Base-by-base conservation (phyloP, 331 rosid species). In the Pyrus hybrid region DNA sequence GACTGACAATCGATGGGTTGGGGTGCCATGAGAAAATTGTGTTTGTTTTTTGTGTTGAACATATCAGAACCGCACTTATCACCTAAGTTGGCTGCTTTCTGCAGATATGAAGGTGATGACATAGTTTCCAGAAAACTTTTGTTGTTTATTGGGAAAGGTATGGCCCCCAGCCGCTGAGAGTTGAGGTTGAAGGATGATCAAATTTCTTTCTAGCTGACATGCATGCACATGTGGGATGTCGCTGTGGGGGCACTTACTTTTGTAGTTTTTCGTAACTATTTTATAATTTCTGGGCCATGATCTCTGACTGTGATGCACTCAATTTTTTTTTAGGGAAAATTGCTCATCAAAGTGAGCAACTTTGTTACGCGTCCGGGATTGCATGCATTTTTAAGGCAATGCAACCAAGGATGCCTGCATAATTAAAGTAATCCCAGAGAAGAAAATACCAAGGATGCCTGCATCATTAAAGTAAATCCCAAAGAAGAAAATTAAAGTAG, bases 41-140 rank as follows among this genome's bases (percentile, higher is more conserved):
- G 32, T 53, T 13, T 64, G 8, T 78, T 56, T 32, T 22, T 66
- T 56, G 23, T 21, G 63, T 20, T 66, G 67, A 71, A 45, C 61
- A 57, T 26, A 80, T 68, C 83, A 45, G 26, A 32, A 10, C 26
- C 79, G 63, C 54, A 45, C 76, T 80, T 67, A 73, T 80, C 79
- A 74, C 79, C 54, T 10, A 35, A 23, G 4, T 49, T 74, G 79
- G 49, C 76, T 69, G 28, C 23, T n/a, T 37, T 33, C 49, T 35
- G 25, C 47, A 32, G 13, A 26, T 13, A 30, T 60, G 47, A 74
- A 49, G 64, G 51, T 65, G 67, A 8, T 58, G 67, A 72, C 79
- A 75, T 32, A 58, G 32, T 68, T 69, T 49, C 75, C 62, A 8
- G 3, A 7, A 35, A 53, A 61, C 6, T 71, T 78, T 30, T 45